These are phyloP conservation scores for Xylaria arbuscula DNA, from an alignment of 2,329 filamentous ascomycete species.

Conservation along the genomic window DNA sequence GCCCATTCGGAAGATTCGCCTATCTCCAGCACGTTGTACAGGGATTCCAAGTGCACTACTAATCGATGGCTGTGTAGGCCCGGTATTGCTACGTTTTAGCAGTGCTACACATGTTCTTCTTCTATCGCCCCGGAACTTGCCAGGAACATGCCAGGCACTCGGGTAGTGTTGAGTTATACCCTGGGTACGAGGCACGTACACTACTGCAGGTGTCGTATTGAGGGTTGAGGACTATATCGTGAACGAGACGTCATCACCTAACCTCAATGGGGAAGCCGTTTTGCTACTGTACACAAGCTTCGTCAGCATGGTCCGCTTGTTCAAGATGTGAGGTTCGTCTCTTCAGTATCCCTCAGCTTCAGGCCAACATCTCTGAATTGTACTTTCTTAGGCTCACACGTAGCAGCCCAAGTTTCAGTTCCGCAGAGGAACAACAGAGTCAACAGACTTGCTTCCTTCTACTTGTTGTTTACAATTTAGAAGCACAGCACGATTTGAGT, in stretches of 20 bases:
- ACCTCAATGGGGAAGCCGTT: slow-evolving; percentile 25
- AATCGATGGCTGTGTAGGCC: slow-evolving; percentile 22
- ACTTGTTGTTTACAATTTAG: slow-evolving; percentile 6
- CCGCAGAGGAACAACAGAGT: neutral
- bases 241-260: slow-evolving; percentile 22
- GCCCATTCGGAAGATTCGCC: slow-evolving; percentile 38
- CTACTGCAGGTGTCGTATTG: neutral
- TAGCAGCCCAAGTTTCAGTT: slow-evolving; percentile 4
- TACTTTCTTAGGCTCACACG: slow-evolving; percentile 5
- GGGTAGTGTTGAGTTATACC: slow-evolving; percentile 19
- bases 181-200: slow-evolving; percentile 8
- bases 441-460: slow-evolving; percentile 8
- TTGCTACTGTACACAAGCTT: slow-evolving; percentile 10
- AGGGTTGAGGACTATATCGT: slow-evolving; percentile 3
- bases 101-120: slow-evolving; percentile 17
- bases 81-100: slow-evolving; percentile 32
- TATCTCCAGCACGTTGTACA: slow-evolving; percentile 37
- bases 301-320: slow-evolving; percentile 3
- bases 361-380: neutral
- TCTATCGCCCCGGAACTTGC: slow-evolving; percentile 20
- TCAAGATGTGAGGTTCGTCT: slow-evolving; percentile 1
- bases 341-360: slow-evolving; percentile 1
- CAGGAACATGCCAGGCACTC: slow-evolving; percentile 31
- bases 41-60: slow-evolving; percentile 24
- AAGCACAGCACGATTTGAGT: slow-evolving; percentile 5